phyloP scores from a whole-genome alignment of 2,329 filamentous ascomycete genomes.

The Leptoxyphium fumago region DNA sequence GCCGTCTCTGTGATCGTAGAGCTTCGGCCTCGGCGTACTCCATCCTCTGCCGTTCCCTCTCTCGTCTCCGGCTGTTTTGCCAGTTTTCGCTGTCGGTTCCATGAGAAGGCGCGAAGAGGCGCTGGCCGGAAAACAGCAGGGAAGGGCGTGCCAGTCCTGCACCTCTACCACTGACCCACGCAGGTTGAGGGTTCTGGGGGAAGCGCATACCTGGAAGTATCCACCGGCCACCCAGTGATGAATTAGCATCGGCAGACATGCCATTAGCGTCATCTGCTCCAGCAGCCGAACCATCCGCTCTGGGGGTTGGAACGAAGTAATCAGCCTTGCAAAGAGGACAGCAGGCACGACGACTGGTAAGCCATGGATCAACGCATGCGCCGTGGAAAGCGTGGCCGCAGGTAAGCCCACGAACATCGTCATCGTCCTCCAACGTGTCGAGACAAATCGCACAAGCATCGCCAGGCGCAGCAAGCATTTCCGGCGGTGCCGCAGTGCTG shows the following conservation, averaged over 20 bases:
- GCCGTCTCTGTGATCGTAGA: conserved; percentile 1
- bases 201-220: conserved; percentile 5
- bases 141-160: conserved; percentile 6
- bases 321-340: conserved; percentile 97
- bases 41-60: conserved; percentile 3
- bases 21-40: background rate
- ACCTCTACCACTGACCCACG: conserved; percentile 12
- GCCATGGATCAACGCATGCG: conserved; percentile 88
- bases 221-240: conserved; percentile 2
- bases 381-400: conserved; percentile 99
- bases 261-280: conserved; percentile 14
- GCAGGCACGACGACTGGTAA: conserved; percentile 85
- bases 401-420: conserved; percentile 82
- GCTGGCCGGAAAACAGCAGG: conserved; percentile 13
- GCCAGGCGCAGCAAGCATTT: conserved; percentile 61
- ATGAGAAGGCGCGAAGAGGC: conserved; percentile 11
- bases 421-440: conserved; percentile 83
- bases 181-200: conserved; percentile 13
- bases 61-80: conserved; percentile 2
- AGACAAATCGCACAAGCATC: conserved; percentile 96
- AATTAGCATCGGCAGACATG: conserved; percentile 3
- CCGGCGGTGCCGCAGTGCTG: conserved; percentile 64
- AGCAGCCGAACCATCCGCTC: conserved; percentile 36
- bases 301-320: conserved; percentile 89
- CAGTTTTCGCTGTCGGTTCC: conserved; percentile 3